Conservation (phyloP, 2,329 filamentous ascomycete genomes). For the Colletotrichum tropicicola region DNA sequence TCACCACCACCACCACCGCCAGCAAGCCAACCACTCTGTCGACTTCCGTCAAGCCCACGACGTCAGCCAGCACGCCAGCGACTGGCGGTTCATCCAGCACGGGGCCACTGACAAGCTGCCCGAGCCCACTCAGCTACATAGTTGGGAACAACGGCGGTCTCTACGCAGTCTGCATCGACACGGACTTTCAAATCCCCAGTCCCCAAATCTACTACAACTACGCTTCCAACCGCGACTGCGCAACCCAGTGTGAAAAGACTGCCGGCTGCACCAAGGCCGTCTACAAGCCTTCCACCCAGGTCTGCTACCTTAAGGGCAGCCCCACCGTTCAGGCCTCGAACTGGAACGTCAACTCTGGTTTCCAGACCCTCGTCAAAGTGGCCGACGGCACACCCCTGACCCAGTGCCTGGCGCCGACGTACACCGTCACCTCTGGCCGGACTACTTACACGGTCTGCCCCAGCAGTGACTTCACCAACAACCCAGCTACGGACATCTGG, state of each 20-base stretch:
- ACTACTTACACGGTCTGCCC: slow-evolving; percentile 10
- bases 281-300: slow-evolving; percentile 2
- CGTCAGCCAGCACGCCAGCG: too few relatives aligned
- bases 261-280: slow-evolving; percentile 9
- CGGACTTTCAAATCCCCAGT: slow-evolving; percentile 15
- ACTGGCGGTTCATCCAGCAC: too few relatives aligned
- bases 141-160: slow-evolving; percentile 7
- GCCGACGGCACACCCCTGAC: neutral
- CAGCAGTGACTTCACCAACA: slow-evolving; percentile 18
- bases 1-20: too few relatives aligned
- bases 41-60: too few relatives aligned
- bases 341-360: slow-evolving; percentile 5
- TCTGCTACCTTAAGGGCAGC: slow-evolving; percentile 10
- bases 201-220: slow-evolving; percentile 17
- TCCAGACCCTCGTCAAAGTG: slow-evolving; percentile 11
- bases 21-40: too few relatives aligned
- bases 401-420: slow-evolving; percentile 7
- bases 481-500: slow-evolving; percentile 14
- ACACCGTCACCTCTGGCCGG: neutral
- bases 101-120: neutral
- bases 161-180: slow-evolving; percentile 6
- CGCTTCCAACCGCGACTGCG: slow-evolving; percentile 2
- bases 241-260: neutral
- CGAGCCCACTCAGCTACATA: slow-evolving; percentile 6
- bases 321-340: slow-evolving; percentile 4